Evolutionary conservation across 495 filamentous ascomycete genomes (phyloP), one percentile per base, ranked within the genome.

Genomic region (Neurospora africana): DNA sequence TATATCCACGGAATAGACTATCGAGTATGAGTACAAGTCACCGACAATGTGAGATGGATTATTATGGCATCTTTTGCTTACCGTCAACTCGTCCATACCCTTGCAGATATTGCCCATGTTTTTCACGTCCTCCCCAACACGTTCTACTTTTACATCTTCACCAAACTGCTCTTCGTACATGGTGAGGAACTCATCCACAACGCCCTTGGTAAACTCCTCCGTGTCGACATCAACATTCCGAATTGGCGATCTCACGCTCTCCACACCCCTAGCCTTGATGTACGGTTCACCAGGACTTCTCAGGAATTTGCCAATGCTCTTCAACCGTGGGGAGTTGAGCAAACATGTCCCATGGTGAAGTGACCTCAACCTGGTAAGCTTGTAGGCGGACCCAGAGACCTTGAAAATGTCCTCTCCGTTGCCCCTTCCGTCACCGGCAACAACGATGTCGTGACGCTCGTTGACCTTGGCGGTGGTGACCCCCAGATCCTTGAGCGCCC

Each of bases 291-390:
- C 92, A 0, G 92, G 92, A 70, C 92, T 92, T 41, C 86, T 85
- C 70, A 99, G 78, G 73, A 92, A 89, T 3, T 83, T 76, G 11
- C 87, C 85, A 8, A 98, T 88, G 43, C 82, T 78, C 37, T 83
- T 76, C n/a, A 98, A 82, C 76, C 93, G 89, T 6, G 88, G 88
- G 11, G 90, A 91, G 61, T 84, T 81, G 0, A 98, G 84, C 65
- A 99, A 82, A 79, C 93, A 95, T 0, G 95, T 99, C 5, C 93
- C 95, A 79, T 99, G 95, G 78, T 98, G 95, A 65, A 98, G 84
- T 5, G 93, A 88, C 65, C 94, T 87, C 41, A 85, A 80, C 23
- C 91, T 82, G 4, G 91, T 97, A 13, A 98, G 82, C 80, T 98
- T 98, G 82, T 95, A 98, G 21, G 95, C 95, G 1, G 92, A 95